Base-by-base conservation (phyloP, 768 basidiomycete genomes). In the Hypholoma sublateritium region DNA sequence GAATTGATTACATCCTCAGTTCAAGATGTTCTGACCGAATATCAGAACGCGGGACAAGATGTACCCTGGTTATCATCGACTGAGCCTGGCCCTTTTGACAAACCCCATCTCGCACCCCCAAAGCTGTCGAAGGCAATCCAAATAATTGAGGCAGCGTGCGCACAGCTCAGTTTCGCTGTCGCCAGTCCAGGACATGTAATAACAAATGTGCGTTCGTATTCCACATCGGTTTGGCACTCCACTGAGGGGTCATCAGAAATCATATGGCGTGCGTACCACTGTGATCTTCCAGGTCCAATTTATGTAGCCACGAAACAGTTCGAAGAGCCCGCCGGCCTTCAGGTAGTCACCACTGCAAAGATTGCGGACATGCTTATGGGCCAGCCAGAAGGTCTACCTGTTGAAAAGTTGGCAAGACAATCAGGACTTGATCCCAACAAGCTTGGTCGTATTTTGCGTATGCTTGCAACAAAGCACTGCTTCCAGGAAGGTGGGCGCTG, bases 311-410 rank as follows among this genome's bases (percentile, higher is more conserved):
- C 34, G 35, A 36, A 41, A 21, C 25, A 71, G 70, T 53, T 55
- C n/a, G 43, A 63, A 24, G 67, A 71, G 55, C 65, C 70, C 2
- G 65, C 67, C 1, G 71, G 65, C 36, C 36, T 77, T 14, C 65
- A 62, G 16, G 67, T 73, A n/a, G 74, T 67, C 0, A 55, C 68
- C 17, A 62, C 66, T 16, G 64, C 67, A 5, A 66, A 69, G 49
- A 66, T 77, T 19, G 69, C 77, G 0, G 75, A 77, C 45, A 50
- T 68, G 14, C 67, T 78, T n/a, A 28, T 65, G 1, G 64, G 64
- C 21, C 64, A 72, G 35, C 72, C 66, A 16, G 62, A 70, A 5
- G 76, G 77, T 3, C 17, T 77, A 55, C 70, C 64, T 22, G 65
- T 72, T 42, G 35, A 56, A 5, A 69, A 72, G 11, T 52, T 78